Conservation (phyloP, 1,284 basidiomycete genomes). For the Schizophyllum amplum region DNA sequence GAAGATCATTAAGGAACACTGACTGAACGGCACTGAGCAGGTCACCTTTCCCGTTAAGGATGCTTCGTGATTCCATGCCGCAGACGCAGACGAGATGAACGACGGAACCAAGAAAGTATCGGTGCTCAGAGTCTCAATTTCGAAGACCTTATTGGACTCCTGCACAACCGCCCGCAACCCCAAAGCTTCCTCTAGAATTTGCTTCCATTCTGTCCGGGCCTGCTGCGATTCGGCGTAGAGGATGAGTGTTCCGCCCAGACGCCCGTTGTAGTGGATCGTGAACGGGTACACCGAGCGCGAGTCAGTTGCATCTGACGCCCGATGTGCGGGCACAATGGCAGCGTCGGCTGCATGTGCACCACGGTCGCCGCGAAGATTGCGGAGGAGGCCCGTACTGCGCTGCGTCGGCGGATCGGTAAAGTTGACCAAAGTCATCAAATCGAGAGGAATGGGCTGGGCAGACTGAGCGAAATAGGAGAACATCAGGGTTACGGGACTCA, state of each 20-base stretch:
- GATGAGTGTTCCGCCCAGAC: slow-evolving; percentile 74
- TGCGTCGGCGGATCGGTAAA: slow-evolving; percentile 72
- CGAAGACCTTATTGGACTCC: slow-evolving; percentile 89
- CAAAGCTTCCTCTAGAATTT: slow-evolving; percentile 83
- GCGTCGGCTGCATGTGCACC: slow-evolving; percentile 22
- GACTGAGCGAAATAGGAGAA: neutral
- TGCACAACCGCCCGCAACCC: slow-evolving; percentile 81
- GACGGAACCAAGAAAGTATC: slow-evolving; percentile 79
- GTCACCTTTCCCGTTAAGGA: slow-evolving; percentile 85
- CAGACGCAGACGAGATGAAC: slow-evolving; percentile 36
- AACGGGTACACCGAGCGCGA: slow-evolving; percentile 74
- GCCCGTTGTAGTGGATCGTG: slow-evolving; percentile 78
- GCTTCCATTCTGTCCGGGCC: slow-evolving; percentile 81
- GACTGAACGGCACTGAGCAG: slow-evolving; percentile 89
- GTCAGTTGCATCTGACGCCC: slow-evolving; percentile 43
- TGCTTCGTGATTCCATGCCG: slow-evolving; percentile 62
- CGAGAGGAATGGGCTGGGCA: slow-evolving; percentile 78
- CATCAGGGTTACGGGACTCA: slow-evolving; percentile 27
- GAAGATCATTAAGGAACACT: slow-evolving; percentile 24
- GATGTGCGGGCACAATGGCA: slow-evolving; percentile 12
- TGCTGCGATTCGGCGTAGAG: slow-evolving; percentile 78
- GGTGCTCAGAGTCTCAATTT: slow-evolving; percentile 76
- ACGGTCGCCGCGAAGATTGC: slow-evolving; percentile 39
- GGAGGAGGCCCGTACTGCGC: slow-evolving; percentile 53
- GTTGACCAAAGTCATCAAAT: slow-evolving; percentile 73